phyloP scores from a whole-genome alignment of 2,329 filamentous ascomycete genomes.

The Colletotrichum eleusines region DNA sequence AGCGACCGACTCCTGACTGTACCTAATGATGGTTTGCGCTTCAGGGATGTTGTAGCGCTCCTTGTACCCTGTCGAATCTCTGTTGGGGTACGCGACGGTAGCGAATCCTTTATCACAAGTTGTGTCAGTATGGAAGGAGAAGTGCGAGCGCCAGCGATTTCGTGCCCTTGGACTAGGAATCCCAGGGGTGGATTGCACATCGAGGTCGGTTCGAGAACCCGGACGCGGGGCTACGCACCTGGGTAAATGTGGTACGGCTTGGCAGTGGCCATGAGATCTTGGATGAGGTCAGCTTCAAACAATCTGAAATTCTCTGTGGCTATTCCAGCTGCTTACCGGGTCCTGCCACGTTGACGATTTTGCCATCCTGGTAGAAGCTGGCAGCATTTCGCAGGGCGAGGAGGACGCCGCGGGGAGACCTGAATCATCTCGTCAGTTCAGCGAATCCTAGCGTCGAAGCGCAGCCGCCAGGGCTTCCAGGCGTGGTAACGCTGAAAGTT shows the following conservation, averaged over 20 bases:
- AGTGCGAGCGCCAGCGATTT: background rate
- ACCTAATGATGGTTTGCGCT: slow-evolving; percentile 69
- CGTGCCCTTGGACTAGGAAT: no score
- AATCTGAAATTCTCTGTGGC: background rate
- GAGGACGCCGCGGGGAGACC: slow-evolving; percentile 5
- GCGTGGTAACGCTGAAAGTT: background rate
- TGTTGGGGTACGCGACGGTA: slow-evolving; percentile 80
- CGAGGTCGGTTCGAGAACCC: background rate
- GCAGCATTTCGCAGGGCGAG: slow-evolving; percentile 14
- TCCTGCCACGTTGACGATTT: slow-evolving; percentile 22
- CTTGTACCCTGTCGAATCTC: slow-evolving; percentile 74
- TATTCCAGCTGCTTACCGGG: slow-evolving; percentile 6
- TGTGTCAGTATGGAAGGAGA: background rate
- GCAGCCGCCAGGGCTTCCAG: background rate
- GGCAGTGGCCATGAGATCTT: slow-evolving; percentile 31
- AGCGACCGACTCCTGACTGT: background rate
- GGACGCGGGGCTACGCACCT: background rate
- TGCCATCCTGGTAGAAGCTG: slow-evolving; percentile 24
- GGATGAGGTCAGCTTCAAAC: background rate
- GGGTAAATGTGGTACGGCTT: slow-evolving; percentile 36
- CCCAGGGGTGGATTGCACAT: no score
- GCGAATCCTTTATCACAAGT: slow-evolving; percentile 59
- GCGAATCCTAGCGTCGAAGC: background rate
- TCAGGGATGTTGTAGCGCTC: slow-evolving; percentile 77
- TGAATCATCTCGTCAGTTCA: background rate